phyloP scores from a whole-genome alignment of 441 rosid species.

The Pelargonium fulgidum region DNA sequence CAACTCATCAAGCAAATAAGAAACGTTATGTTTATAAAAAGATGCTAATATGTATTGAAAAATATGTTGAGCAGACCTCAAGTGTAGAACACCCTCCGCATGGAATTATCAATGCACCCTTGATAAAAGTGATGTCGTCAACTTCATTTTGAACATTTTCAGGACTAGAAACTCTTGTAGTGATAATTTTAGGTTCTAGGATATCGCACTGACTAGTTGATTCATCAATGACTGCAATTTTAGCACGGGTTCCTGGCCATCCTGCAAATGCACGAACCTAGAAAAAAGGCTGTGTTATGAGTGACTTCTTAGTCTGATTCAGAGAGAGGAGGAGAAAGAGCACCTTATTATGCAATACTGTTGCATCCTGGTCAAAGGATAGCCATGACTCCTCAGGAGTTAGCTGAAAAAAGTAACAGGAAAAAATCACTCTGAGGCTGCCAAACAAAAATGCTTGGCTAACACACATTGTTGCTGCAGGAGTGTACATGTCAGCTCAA shows the following conservation, averaged over 20 bases:
- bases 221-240: slow-evolving; percentile 39
- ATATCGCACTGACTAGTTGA: slow-evolving; percentile 29
- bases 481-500: background rate
- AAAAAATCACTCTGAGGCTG: background rate
- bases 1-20: background rate
- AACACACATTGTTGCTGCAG: background rate
- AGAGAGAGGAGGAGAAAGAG: slow-evolving; percentile 14
- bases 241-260: slow-evolving; percentile 95
- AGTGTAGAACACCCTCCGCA: slow-evolving; percentile 61
- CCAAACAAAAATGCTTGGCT: background rate
- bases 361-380: slow-evolving; percentile 64
- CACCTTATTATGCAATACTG: slow-evolving; percentile 77
- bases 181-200: slow-evolving; percentile 65
- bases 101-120: slow-evolving; percentile 58
- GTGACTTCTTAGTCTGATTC: slow-evolving; percentile 18
- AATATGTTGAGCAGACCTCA: slow-evolving; percentile 44
- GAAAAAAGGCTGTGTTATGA: slow-evolving; percentile 26
- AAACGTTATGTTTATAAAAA: background rate
- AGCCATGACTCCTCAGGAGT: slow-evolving; percentile 83
- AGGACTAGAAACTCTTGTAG: slow-evolving; percentile 44
- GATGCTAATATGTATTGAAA: background rate
- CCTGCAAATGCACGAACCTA: slow-evolving; percentile 98
- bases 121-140: slow-evolving; percentile 36
- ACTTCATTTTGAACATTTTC: slow-evolving; percentile 25
- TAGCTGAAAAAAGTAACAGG: slow-evolving; percentile 43